phyloP scores from a whole-genome alignment of 352 stramenopile species.

The Globisporangium orthogonon region DNA sequence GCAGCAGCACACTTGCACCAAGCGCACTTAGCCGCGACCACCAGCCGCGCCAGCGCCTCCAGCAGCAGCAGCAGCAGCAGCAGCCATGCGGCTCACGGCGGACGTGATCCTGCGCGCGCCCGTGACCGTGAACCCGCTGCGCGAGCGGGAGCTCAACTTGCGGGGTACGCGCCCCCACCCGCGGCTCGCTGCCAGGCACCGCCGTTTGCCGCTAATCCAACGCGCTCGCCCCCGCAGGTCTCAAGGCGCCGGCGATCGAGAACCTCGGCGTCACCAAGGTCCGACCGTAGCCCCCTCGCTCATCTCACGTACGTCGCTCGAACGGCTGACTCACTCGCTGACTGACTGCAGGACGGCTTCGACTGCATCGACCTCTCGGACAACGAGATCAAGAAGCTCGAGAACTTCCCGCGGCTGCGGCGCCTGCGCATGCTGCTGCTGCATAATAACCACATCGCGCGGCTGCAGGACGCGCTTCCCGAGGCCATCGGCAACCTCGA shows the following conservation, averaged over 20 bases:
- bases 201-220: constrained; percentile 23
- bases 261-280: constrained; percentile 91
- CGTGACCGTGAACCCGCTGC: constrained; percentile 88
- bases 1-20: neutral
- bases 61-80: too few species aligned
- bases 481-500: constrained; percentile 82
- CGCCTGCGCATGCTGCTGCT: constrained; percentile 89
- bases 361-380: constrained; percentile 93
- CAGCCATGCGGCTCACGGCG: constrained; percentile 78
- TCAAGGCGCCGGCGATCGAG: constrained; percentile 90
- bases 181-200: constrained; percentile 1
- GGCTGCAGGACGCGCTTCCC: constrained; percentile 72
- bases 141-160: constrained; percentile 90
- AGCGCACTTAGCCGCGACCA: neutral
- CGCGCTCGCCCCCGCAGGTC: constrained; percentile 32
- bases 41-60: neutral
- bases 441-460: constrained; percentile 90
- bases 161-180: constrained; percentile 39
- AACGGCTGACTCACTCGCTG: neutral
- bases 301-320: neutral
- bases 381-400: constrained; percentile 93
- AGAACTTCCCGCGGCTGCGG: constrained; percentile 89
- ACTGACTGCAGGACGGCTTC: constrained; percentile 75
- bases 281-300: neutral
- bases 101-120: constrained; percentile 87